Conservation (phyloP, 1,284 basidiomycete genomes). For the Heterobasidion occidentale region DNA sequence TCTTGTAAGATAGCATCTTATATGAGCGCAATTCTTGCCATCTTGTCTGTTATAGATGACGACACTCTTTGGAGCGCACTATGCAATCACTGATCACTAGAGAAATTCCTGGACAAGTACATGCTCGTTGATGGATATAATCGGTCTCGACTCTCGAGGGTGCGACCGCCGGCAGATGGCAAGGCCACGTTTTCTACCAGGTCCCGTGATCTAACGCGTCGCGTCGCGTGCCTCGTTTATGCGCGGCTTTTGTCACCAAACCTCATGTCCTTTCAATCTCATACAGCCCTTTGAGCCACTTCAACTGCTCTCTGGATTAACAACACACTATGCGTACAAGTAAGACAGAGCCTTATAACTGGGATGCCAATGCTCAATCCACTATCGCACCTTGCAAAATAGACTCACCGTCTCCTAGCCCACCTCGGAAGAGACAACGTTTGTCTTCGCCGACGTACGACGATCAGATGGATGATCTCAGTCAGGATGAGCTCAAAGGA, state of each 20-base stretch:
- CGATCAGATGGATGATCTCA: constrained; percentile 42
- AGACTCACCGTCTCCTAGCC: constrained; percentile 6
- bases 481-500: constrained; percentile 49
- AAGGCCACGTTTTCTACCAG: too few species aligned
- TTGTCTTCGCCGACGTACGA: constrained; percentile 68
- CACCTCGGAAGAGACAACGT: constrained; percentile 38
- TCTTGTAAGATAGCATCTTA: too few species aligned
- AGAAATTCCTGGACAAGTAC: too few species aligned
- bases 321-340: neutral
- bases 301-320: neutral
- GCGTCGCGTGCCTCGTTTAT: constrained; percentile 1
- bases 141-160: neutral
- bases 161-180: too few species aligned
- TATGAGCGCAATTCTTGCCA: too few species aligned
- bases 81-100: too few species aligned
- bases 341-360: neutral
- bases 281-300: neutral
- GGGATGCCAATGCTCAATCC: neutral
- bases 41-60: too few species aligned
- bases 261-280: neutral
- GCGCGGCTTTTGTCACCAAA: neutral
- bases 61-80: too few species aligned
- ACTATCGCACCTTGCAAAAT: neutral
- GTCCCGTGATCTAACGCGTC: neutral
- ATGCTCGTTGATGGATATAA: neutral